These are phyloP conservation scores for Bassia scoparia DNA, from an alignment of 148 eudicot species.

Conservation along the genomic window DNA sequence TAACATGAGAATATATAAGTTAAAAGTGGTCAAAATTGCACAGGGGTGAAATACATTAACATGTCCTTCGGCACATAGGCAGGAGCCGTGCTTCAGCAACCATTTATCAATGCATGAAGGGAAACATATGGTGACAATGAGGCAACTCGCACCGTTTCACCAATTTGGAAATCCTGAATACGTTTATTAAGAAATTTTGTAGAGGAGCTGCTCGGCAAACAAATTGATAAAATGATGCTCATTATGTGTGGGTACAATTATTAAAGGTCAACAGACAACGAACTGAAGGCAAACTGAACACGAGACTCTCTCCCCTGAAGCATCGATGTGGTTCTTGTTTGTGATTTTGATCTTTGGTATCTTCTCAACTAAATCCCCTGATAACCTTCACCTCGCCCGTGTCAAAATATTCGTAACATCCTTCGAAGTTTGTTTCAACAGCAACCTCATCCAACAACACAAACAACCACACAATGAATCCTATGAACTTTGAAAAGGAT, in stretches of 20 bases:
- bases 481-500: not conserved
- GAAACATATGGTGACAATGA: constrained; percentile 85
- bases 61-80: constrained; percentile 95
- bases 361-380: constrained; percentile 74
- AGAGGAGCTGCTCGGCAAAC: not conserved
- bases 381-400: constrained; percentile 70
- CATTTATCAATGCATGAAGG: constrained; percentile 95
- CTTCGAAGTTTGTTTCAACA: constrained; percentile 67
- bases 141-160: constrained; percentile 83
- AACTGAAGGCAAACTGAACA: constrained; percentile 98
- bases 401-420: constrained; percentile 73
- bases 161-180: constrained; percentile 81
- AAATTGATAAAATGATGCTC: not conserved
- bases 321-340: constrained; percentile 52
- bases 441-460: constrained; percentile 82
- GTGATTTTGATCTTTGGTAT: constrained; percentile 85
- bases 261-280: not conserved
- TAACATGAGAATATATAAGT: not conserved
- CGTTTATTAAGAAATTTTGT: not conserved
- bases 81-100: constrained; percentile 86
- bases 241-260: not conserved
- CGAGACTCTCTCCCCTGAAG: constrained; percentile 75
- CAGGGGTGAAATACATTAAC: constrained; percentile 38
- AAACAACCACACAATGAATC: not conserved
- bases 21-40: constrained; percentile 33